Percentiles rank a stretch among this genome's conserved stretches.
These are phyloP conservation scores for Ophiostoma tasmaniense DNA, from an alignment of 2,329 filamentous ascomycete genomes.

Conservation along the genomic window DNA sequence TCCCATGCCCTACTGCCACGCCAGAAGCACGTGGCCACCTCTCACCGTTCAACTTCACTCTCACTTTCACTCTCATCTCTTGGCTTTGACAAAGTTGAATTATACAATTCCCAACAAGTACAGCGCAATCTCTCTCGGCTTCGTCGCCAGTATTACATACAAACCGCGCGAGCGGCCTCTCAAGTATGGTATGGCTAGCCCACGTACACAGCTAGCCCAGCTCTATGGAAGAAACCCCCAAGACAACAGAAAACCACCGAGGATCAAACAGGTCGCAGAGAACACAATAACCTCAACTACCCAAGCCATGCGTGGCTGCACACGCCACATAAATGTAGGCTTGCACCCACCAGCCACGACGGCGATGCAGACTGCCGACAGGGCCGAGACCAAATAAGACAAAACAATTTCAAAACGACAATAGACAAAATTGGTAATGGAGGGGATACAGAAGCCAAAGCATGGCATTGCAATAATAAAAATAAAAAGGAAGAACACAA, in stretches of 20 bases:
- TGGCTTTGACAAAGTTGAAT: neutral
- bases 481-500: slow-evolving; percentile 18
- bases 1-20: neutral
- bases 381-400: neutral
- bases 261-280: neutral
- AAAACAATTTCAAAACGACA: neutral
- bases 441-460: neutral
- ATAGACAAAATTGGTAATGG: neutral
- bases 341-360: neutral
- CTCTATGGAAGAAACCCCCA: neutral
- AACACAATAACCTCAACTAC: neutral
- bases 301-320: neutral
- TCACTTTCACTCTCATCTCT: neutral
- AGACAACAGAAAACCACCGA: neutral
- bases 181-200: neutral
- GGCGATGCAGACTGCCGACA: neutral
- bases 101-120: neutral
- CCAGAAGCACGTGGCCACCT: neutral
- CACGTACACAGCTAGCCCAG: slow-evolving; percentile 8
- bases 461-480: neutral
- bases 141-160: neutral
- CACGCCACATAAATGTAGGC: neutral
- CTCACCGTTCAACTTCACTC: neutral
- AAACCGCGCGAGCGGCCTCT: neutral
- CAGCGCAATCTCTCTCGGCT: neutral